phyloP scores from a whole-genome alignment of 2,329 filamentous ascomycete genomes.

The Pezicula rhizophila region DNA sequence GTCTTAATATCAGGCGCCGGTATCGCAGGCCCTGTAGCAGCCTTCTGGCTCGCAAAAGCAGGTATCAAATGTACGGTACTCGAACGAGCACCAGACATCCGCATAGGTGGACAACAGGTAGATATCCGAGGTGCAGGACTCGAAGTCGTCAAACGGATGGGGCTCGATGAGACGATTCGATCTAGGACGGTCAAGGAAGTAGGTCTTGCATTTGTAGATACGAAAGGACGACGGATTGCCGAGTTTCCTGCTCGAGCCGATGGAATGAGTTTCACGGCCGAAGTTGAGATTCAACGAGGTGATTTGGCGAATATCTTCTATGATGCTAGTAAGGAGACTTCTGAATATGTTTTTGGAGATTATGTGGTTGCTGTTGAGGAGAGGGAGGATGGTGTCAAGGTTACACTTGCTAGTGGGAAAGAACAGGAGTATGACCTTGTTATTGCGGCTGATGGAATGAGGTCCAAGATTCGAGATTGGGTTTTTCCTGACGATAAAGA shows the following conservation, averaged over 20 bases:
- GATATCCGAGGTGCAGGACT: constrained; percentile 48
- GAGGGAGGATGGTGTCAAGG: constrained; percentile 26
- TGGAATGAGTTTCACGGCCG: constrained; percentile 31
- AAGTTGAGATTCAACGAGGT: constrained; percentile 40
- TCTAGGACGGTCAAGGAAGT: constrained; percentile 38
- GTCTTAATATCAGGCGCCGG: constrained; percentile 31
- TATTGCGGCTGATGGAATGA: constrained; percentile 49
- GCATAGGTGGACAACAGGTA: constrained; percentile 44
- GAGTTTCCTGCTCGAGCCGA: constrained; percentile 27
- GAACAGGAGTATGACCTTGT: constrained; percentile 42
- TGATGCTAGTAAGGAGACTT: constrained; percentile 27
- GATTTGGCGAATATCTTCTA: constrained; percentile 35
- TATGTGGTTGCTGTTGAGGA: constrained; percentile 19
- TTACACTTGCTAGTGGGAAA: constrained; percentile 36
- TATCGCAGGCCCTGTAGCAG: constrained; percentile 35
- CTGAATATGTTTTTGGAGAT: constrained; percentile 29
- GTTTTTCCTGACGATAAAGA: constrained; percentile 23
- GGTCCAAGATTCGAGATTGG: constrained; percentile 40
- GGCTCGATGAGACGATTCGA: constrained; percentile 38
- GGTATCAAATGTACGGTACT: constrained; percentile 33
- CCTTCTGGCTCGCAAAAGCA: constrained; percentile 41
- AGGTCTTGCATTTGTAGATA: constrained; percentile 39
- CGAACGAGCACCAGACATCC: constrained; percentile 35
- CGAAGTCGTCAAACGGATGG: constrained; percentile 45
- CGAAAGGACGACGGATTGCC: constrained; percentile 30